Percentiles rank a stretch among this genome's conserved stretches.
phyloP scores from a whole-genome alignment of 495 filamentous ascomycete genomes.

The Terfezia claveryi region DNA sequence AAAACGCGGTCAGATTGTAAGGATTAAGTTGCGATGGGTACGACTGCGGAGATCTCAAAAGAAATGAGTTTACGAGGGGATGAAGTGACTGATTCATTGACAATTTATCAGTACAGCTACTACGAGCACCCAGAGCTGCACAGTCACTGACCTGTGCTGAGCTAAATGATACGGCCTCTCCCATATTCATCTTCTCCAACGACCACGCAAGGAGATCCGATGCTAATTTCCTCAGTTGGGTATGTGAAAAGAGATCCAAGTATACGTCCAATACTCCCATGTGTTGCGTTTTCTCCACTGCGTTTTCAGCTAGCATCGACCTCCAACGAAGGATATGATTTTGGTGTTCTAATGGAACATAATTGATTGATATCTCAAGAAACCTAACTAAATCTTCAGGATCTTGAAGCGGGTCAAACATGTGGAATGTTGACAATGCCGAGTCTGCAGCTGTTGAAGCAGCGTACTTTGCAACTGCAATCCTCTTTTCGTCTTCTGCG shows the following conservation, averaged over 20 bases:
- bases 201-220: too few species aligned
- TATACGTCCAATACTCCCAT: background rate
- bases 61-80: slow-evolving; percentile 39
- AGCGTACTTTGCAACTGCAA: slow-evolving; percentile 17
- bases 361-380: slow-evolving; percentile 6
- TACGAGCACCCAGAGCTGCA: slow-evolving; percentile 6
- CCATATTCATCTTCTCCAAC: background rate
- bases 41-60: slow-evolving; percentile 19
- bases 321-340: background rate
- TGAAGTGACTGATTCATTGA: slow-evolving; percentile 33
- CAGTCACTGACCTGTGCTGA: slow-evolving; percentile 29
- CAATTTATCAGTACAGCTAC: slow-evolving; percentile 20
- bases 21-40: background rate
- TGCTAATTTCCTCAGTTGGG: slow-evolving; percentile 7
- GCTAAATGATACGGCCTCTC: background rate
- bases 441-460: slow-evolving; percentile 4
- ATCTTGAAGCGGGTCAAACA: background rate
- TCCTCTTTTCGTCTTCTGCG: slow-evolving; percentile 24
- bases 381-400: slow-evolving; percentile 5
- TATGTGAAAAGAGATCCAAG: slow-evolving; percentile 1
- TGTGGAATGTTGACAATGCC: slow-evolving; percentile 2
- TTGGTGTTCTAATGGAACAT: slow-evolving; percentile 10
- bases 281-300: background rate
- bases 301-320: background rate
- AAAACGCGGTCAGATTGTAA: background rate